Percentiles rank a stretch among this genome's conserved stretches.
phyloP scores from a whole-genome alignment of 2,329 filamentous ascomycete species.

The Drechslerella stenobrocha region DNA sequence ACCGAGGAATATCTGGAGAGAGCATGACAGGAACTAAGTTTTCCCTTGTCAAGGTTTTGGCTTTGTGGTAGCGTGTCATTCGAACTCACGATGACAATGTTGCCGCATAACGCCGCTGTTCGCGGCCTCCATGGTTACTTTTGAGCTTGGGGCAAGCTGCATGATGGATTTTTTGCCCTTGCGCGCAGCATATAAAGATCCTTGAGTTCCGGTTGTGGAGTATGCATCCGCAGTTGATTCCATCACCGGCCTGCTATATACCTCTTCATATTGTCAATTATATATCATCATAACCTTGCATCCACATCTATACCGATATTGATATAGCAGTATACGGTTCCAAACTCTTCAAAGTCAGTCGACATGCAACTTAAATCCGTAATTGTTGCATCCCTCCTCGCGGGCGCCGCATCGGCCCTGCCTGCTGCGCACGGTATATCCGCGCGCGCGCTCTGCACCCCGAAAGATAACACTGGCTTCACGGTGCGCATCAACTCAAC shows the following conservation, averaged over 20 bases:
- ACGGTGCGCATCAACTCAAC: conserved; percentile 46
- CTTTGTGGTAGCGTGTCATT: not conserved
- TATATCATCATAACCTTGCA: not conserved
- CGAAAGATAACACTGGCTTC: conserved; percentile 38
- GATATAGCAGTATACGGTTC: conserved; percentile 5
- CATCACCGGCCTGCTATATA: too few species aligned
- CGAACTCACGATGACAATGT: too few species aligned
- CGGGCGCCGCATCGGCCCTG: conserved; percentile 25
- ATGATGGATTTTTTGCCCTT: too few species aligned
- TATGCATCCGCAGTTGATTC: not conserved
- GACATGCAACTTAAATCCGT: conserved; percentile 35
- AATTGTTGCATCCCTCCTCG: conserved; percentile 20
- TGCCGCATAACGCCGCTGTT: too few species aligned
- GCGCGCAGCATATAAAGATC: conserved; percentile 16
- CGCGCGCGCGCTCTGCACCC: conserved; percentile 29
- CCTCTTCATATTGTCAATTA: too few species aligned
- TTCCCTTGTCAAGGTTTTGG: conserved; percentile 13
- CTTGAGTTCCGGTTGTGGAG: not conserved
- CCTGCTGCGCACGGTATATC: conserved; percentile 1
- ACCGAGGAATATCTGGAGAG: conserved; percentile 14
- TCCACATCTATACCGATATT: not conserved
- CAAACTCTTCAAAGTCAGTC: too few species aligned
- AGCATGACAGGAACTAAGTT: conserved; percentile 15
- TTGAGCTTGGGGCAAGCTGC: too few species aligned
- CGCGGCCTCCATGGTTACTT: too few species aligned